Evolutionary conservation across 2,329 filamentous ascomycete species (phyloP).

Genomic region (Alternaria angustiovoidea): DNA sequence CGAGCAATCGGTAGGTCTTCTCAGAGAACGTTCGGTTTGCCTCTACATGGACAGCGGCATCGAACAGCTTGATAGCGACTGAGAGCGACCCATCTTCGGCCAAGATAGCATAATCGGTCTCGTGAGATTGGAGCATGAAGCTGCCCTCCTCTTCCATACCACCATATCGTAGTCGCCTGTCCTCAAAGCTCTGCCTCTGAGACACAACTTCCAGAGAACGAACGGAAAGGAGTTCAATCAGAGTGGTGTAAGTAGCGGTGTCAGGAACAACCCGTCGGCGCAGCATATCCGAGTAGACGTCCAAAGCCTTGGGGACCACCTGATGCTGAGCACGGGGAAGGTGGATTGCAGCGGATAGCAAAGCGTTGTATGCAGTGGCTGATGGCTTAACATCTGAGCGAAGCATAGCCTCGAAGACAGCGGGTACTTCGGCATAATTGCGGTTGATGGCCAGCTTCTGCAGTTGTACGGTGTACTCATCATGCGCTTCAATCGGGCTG

Average conservation of each 20-base stretch:
- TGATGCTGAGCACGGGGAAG: slow-evolving; percentile 81
- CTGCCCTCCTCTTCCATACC: slow-evolving; percentile 83
- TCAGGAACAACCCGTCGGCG: slow-evolving; percentile 82
- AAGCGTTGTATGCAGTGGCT: slow-evolving; percentile 87
- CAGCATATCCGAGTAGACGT: slow-evolving; percentile 97
- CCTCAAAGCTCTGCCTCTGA: slow-evolving; percentile 76
- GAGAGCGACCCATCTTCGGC: slow-evolving; percentile 86
- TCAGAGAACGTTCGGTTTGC: slow-evolving; percentile 73
- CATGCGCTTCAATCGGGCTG: slow-evolving; percentile 66
- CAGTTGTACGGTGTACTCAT: slow-evolving; percentile 81
- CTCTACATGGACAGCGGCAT: slow-evolving; percentile 72
- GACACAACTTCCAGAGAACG: slow-evolving; percentile 80
- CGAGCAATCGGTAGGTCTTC: slow-evolving; percentile 84
- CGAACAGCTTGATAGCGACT: slow-evolving; percentile 85
- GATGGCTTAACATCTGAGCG: slow-evolving; percentile 82
- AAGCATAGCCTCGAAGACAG: slow-evolving; percentile 89
- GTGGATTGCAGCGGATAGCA: slow-evolving; percentile 84
- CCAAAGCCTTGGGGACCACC: slow-evolving; percentile 87
- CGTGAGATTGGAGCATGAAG: slow-evolving; percentile 88
- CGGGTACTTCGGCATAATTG: slow-evolving; percentile 86
- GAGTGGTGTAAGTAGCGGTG: slow-evolving; percentile 83
- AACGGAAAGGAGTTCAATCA: slow-evolving; percentile 82
- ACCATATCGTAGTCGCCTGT: slow-evolving; percentile 84
- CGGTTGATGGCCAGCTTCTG: slow-evolving; percentile 74
- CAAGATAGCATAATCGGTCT: slow-evolving; percentile 85